Evolutionary conservation across 192 early-diverging fungal species (phyloP).

Genomic region (Chytriomyces sp.): DNA sequence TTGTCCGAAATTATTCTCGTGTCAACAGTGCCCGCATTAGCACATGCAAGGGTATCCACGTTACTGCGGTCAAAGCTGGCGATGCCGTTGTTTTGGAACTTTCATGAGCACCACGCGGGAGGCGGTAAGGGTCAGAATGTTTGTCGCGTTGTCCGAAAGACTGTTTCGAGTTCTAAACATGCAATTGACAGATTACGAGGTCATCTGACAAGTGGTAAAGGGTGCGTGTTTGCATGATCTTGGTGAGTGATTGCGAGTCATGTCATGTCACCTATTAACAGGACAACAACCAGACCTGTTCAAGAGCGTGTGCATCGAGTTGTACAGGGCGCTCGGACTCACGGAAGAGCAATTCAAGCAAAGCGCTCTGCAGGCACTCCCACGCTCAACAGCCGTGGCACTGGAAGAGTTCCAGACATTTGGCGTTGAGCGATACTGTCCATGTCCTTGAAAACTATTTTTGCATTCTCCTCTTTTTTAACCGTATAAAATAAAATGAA

Average conservation of each 20-base stretch:
- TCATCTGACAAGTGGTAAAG: background rate
- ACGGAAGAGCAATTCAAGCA: background rate
- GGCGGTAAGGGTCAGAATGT: constrained; percentile 17
- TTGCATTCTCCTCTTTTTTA: background rate
- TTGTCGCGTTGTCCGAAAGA: background rate
- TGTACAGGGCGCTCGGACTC: background rate
- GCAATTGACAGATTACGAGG: background rate
- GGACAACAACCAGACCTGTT: background rate
- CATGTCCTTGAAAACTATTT: background rate
- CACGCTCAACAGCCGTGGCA: background rate
- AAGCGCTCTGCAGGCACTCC: no score
- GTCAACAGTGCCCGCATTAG: constrained; percentile 15
- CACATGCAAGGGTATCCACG: background rate
- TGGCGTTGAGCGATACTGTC: background rate
- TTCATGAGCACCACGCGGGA: background rate
- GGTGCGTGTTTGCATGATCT: background rate
- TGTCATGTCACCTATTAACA: no score
- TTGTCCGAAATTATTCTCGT: constrained; percentile 46
- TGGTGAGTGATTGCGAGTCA: background rate
- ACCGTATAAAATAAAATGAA: background rate
- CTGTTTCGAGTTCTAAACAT: background rate
- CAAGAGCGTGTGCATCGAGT: background rate
- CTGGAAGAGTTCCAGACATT: background rate
- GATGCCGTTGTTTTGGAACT: constrained; percentile 7
- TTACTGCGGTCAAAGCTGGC: constrained; percentile 11